Evolutionary conservation across 2,329 filamentous ascomycete species (phyloP).

Genomic region (Claviceps pusilla): DNA sequence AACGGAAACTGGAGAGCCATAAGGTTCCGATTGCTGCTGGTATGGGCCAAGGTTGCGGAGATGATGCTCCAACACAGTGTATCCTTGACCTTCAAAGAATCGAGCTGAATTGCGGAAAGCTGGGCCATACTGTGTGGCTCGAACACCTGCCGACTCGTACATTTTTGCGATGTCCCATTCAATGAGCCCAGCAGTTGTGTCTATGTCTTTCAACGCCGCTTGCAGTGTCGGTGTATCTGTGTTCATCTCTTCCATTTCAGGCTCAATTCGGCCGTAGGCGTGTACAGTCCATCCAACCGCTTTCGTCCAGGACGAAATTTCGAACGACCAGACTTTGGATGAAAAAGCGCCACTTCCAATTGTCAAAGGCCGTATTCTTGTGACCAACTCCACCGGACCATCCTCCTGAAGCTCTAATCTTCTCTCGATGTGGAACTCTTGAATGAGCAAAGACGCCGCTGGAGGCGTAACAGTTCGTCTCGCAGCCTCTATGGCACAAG

Average conservation of each 20-base stretch:
- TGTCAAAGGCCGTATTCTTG: conserved; percentile 10
- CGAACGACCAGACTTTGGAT: conserved; percentile 9
- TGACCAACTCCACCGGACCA: conserved; percentile 13
- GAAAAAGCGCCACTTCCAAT: conserved; percentile 8
- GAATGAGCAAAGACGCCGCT: conserved; percentile 2
- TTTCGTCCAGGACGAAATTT: conserved; percentile 12
- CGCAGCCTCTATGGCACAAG: conserved; percentile 19
- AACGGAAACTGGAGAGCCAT: conserved; percentile 12
- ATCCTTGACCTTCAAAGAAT: conserved; percentile 11
- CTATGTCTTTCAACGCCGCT: conserved; percentile 3
- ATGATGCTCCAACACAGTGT: conserved; percentile 10
- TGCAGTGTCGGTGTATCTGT: conserved; percentile 9
- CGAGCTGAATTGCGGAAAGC: conserved; percentile 11
- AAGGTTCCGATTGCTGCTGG: not conserved
- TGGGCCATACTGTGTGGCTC: conserved; percentile 14
- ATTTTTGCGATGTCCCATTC: conserved; percentile 2
- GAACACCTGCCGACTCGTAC: conserved; percentile 2
- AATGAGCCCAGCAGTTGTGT: conserved; percentile 1
- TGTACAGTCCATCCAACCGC: conserved; percentile 12
- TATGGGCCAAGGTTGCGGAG: conserved; percentile 10
- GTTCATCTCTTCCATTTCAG: conserved; percentile 8
- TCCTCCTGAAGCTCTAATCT: conserved; percentile 16
- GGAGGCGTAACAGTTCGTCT: not conserved
- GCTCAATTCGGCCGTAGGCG: conserved; percentile 10
- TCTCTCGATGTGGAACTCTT: conserved; percentile 9